Evolutionary conservation across 768 basidiomycete genomes (phyloP).

Genomic region (Serpula lacrymans): DNA sequence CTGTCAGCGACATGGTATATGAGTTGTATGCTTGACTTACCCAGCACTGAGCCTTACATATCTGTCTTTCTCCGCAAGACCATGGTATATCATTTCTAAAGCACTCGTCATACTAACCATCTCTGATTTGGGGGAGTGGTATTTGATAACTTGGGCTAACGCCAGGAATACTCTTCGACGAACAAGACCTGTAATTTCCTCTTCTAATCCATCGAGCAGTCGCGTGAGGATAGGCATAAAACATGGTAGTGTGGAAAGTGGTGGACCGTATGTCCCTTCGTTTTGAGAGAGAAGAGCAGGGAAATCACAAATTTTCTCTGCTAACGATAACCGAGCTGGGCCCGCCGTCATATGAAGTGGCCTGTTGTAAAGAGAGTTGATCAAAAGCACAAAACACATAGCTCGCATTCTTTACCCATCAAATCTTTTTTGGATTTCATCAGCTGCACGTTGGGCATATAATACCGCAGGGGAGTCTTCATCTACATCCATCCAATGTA

Average conservation of each 20-base stretch:
- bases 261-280: conserved; percentile 18
- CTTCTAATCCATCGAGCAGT: conserved; percentile 42
- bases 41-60: conserved; percentile 65
- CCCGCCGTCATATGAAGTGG: conserved; percentile 31
- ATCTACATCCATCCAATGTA: conserved; percentile 59
- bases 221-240: not conserved
- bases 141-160: conserved; percentile 39
- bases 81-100: conserved; percentile 40
- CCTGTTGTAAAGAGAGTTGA: conserved; percentile 26
- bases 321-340: conserved; percentile 30
- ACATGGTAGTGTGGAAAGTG: conserved; percentile 28
- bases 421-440: conserved; percentile 43
- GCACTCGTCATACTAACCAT: conserved; percentile 28
- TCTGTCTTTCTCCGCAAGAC: conserved; percentile 53
- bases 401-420: conserved; percentile 31
- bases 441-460: conserved; percentile 41
- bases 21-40: conserved; percentile 37
- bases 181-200: conserved; percentile 45
- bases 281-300: conserved; percentile 23
- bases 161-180: conserved; percentile 41
- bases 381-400: not conserved
- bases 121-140: conserved; percentile 32
- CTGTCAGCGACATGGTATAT: conserved; percentile 13
- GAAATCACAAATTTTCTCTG: conserved; percentile 15
- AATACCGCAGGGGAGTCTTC: conserved; percentile 36